Percentiles rank a stretch among this genome's conserved stretches.
phyloP scores from a whole-genome alignment of 2,329 filamentous ascomycete species.

The Trichothecium sympodiale region DNA sequence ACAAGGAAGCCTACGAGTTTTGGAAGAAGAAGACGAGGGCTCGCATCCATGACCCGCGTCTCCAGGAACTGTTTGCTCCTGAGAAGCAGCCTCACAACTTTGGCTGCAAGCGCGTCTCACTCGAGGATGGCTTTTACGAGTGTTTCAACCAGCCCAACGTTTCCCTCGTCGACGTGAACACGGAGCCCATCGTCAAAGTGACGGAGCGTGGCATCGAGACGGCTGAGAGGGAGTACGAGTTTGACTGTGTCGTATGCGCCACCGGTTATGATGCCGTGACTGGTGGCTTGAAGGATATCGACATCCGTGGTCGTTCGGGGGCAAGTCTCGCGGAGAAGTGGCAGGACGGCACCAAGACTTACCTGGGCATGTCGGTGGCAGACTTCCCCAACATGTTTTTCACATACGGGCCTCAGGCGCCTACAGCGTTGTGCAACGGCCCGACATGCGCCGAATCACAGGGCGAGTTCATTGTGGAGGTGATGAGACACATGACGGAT shows the following conservation, averaged over 20 bases:
- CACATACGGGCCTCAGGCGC: conserved; percentile 27
- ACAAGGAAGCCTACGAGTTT: conserved; percentile 34
- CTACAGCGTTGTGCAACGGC: conserved; percentile 25
- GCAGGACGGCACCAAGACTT: conserved; percentile 20
- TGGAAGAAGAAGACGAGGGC: conserved; percentile 32
- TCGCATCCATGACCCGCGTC: conserved; percentile 31
- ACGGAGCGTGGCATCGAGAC: conserved; percentile 26
- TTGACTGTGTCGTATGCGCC: conserved; percentile 18
- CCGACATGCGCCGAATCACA: conserved; percentile 28
- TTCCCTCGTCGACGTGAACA: conserved; percentile 31
- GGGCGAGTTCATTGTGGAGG: conserved; percentile 23
- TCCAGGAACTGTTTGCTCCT: conserved; percentile 34
- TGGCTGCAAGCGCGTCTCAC: conserved; percentile 31
- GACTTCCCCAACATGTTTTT: conserved; percentile 37
- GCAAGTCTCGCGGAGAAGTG: conserved; percentile 23
- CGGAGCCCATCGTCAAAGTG: conserved; percentile 28
- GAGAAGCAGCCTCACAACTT: conserved; percentile 31
- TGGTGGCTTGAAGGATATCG: conserved; percentile 26
- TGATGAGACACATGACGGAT: conserved; percentile 17
- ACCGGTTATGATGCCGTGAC: conserved; percentile 32
- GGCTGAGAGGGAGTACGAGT: conserved; percentile 18
- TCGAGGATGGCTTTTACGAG: conserved; percentile 40
- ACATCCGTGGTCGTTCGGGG: conserved; percentile 21
- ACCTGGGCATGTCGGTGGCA: conserved; percentile 26
- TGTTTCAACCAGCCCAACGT: conserved; percentile 33